Percentiles rank a stretch among this genome's conserved stretches.
Evolutionary conservation across 306 rosid genomes (phyloP).

Genomic region (Acmispon strigosus): DNA sequence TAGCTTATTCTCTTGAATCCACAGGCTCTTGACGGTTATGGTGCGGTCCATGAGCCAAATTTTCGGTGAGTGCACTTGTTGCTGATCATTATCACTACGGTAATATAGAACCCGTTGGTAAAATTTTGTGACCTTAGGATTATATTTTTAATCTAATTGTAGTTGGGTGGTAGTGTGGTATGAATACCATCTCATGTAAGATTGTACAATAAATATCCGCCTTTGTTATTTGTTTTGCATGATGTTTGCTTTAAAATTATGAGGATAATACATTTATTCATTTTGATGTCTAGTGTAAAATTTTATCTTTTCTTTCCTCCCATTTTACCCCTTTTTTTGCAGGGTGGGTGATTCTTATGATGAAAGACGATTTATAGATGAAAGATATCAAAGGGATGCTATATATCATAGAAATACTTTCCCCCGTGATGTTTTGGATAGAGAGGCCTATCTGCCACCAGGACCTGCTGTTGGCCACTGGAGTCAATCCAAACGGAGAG

Average conservation of each 20-base stretch:
- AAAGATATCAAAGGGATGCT: conserved; percentile 69
- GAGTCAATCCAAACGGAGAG: conserved; percentile 77
- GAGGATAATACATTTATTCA: background rate
- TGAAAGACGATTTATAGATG: conserved; percentile 81
- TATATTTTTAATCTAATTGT: background rate
- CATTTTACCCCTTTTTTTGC: conserved; percentile 44
- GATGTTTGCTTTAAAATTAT: conserved; percentile 1
- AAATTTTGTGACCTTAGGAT: background rate
- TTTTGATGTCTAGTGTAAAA: conserved; percentile 16
- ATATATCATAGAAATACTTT: conserved; percentile 63
- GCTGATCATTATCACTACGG: conserved; percentile 30
- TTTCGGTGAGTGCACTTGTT: conserved; percentile 78
- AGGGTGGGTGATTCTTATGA: conserved; percentile 80
- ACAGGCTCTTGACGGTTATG: conserved; percentile 99
- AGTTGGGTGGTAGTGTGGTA: conserved; percentile 1
- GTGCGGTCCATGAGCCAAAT: conserved; percentile 75
- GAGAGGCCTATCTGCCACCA: conserved; percentile 71
- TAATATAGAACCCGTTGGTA: conserved; percentile 16
- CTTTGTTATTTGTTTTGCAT: background rate
- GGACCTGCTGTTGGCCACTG: conserved; percentile 67
- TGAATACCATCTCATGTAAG: background rate
- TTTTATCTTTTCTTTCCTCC: conserved; percentile 42
- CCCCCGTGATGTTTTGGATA: conserved; percentile 59
- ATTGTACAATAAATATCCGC: background rate
- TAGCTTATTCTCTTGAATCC: conserved; percentile 99